These are phyloP conservation scores for Fusarium illudens DNA, from an alignment of 2,329 filamentous ascomycete species.

Conservation along the genomic window DNA sequence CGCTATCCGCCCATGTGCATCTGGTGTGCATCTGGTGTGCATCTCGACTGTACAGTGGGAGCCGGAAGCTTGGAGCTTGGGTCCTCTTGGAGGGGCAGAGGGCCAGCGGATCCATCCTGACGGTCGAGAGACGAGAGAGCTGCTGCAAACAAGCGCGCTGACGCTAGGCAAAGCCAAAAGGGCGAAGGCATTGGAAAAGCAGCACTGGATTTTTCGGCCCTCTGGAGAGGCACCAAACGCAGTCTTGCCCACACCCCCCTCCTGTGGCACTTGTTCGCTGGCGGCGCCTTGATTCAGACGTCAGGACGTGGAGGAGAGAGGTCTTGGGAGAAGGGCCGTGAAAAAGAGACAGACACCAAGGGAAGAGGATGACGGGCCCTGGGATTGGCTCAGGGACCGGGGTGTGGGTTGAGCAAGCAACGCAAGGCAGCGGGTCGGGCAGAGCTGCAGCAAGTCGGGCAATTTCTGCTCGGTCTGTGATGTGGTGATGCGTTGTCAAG, in stretches of 20 bases:
- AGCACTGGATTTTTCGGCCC: constrained; percentile 44
- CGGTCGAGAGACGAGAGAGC: constrained; percentile 24
- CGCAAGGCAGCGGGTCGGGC: constrained; percentile 43
- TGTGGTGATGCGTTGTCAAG: constrained; percentile 63
- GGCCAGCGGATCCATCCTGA: constrained; percentile 7
- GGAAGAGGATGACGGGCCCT: constrained; percentile 9
- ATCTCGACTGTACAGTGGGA: constrained; percentile 21
- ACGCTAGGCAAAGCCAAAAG: constrained; percentile 43
- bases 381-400: constrained; percentile 33
- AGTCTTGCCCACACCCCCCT: constrained; percentile 36
- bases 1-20: constrained; percentile 35
- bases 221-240: constrained; percentile 24
- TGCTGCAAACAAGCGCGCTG: constrained; percentile 44
- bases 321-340: constrained; percentile 16
- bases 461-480: constrained; percentile 36
- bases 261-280: constrained; percentile 36
- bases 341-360: constrained; percentile 30
- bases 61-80: constrained; percentile 18
- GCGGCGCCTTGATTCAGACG: constrained; percentile 25
- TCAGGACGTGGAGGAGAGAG: background rate
- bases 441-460: constrained; percentile 44
- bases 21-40: constrained; percentile 21
- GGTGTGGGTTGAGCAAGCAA: constrained; percentile 34
- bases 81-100: background rate
- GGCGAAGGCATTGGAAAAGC: constrained; percentile 42